A percentile compares a stretch with the other conserved stretches of the same genome.
These are phyloP conservation scores for Xylariaceae sp. DNA, from an alignment of 2,329 filamentous ascomycete genomes.

Conservation along the genomic window DNA sequence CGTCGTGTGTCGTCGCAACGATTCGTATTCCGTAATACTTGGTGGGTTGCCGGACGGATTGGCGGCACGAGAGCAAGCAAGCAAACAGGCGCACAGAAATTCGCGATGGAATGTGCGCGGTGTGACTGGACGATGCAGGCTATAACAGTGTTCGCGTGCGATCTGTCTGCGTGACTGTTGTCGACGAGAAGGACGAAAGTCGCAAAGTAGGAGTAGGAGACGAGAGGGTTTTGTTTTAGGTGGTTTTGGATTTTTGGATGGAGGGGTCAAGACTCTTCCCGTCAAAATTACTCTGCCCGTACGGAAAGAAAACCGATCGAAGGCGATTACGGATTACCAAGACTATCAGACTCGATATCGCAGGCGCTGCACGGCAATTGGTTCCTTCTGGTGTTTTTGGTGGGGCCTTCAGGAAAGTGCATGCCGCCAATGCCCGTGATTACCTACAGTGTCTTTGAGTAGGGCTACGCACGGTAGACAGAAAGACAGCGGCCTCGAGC, in stretches of 20 bases:
- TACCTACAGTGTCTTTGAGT: neutral
- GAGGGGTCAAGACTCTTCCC: neutral
- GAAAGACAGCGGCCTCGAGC: neutral
- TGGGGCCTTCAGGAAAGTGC: neutral
- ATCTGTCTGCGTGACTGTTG: neutral
- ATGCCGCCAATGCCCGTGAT: neutral
- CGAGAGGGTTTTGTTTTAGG: neutral
- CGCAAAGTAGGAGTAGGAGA: neutral
- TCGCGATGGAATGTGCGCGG: neutral
- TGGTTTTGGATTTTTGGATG: neutral
- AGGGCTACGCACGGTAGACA: neutral
- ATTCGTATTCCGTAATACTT: neutral
- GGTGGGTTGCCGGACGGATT: neutral
- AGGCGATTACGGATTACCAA: neutral
- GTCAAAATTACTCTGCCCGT: neutral
- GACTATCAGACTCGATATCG: neutral
- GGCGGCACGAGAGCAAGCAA: neutral
- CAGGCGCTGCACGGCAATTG: neutral
- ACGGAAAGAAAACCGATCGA: neutral
- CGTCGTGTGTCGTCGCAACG: neutral
- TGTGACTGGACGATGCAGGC: neutral
- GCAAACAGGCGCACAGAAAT: neutral
- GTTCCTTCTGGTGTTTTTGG: neutral
- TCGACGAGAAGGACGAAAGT: neutral
- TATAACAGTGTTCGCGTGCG: neutral